Evolutionary conservation across 306 rosid genomes (phyloP), one percentile per base, ranked within the genome.

Genomic region (Rosa chinensis): DNA sequence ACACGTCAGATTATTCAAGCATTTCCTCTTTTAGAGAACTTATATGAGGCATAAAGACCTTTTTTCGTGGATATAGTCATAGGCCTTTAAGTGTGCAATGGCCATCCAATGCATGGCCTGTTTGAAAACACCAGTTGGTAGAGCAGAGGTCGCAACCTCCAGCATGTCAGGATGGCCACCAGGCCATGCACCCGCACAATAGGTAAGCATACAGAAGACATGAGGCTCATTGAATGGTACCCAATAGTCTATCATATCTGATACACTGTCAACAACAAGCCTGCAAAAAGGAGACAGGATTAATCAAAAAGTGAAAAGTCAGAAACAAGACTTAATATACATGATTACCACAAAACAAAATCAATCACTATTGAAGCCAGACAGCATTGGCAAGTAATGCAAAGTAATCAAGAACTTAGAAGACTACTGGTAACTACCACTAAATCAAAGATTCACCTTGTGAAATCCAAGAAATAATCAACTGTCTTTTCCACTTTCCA

Each of bases 151-250:
- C 40, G 97, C 99, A 78, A 23, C 91, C 87, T 95, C 97, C 81
- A 95, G 92, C 97, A 91, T 90, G 84, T 93, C 98, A 79, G 99
- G 99, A 86, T 95, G 88, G 81, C 99, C 99, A 72, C 98, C 98
- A 63, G 98, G 98, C 98, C 97, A 95, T 81, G 99, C 87, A 75
- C 99, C 99, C 55, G 97, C 97, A 83, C 90, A 91, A 80, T 93
- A 95, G 72, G 98, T 93, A 78, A 91, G 98, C 91, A 91, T 83
- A 59, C 89, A 77, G 85, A 95, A 95, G 84, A 95, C 90, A 71
- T 95, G 98, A 73, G 99, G 99, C 82, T 95, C 99, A 77, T 95
- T 95, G 87, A 95, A 95, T 40, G 94, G 93, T 70, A 95, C 84
- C 99, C 99, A 95, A 77, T 90, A 95, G 82, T 92, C 97, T 77